phyloP scores from a whole-genome alignment of 148 eudicot species.

The Beta vulgaris region DNA sequence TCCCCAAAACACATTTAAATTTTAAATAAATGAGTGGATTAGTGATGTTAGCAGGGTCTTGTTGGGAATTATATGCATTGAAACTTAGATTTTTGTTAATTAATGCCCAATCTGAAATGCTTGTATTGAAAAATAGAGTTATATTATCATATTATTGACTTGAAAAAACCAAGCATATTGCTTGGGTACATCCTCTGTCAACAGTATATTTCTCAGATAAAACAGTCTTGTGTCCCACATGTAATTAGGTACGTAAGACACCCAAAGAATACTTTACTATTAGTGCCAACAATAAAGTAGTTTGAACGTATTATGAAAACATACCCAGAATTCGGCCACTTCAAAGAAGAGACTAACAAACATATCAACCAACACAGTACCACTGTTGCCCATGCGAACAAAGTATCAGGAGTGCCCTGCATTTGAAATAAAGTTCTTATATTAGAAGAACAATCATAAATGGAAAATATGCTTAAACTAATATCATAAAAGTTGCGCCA shows the following conservation, averaged over 20 bases:
- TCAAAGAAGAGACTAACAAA: slow-evolving; percentile 33
- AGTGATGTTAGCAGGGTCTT: too few species aligned
- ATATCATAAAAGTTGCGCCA: not conserved
- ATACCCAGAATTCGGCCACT: slow-evolving; percentile 43
- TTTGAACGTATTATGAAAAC: slow-evolving; percentile 22
- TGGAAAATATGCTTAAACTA: not conserved
- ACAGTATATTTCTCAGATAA: not conserved
- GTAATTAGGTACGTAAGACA: not conserved
- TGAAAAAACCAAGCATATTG: too few species aligned
- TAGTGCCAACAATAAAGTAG: not conserved
- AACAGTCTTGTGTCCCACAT: not conserved
- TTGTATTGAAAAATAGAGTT: too few species aligned
- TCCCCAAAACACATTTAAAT: too few species aligned
- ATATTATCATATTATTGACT: too few species aligned
- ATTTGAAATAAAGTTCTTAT: not conserved
- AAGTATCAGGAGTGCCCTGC: slow-evolving; percentile 80
- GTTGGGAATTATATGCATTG: too few species aligned
- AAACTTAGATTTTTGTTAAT: too few species aligned
- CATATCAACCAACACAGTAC: slow-evolving; percentile 39
- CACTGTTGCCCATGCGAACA: slow-evolving; percentile 53
- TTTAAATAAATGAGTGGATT: too few species aligned
- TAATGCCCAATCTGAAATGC: too few species aligned
- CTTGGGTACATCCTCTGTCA: too few species aligned
- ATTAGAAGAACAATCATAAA: not conserved
- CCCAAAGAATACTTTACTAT: not conserved